Conservation (phyloP, 2,329 filamentous ascomycete species). For the Colletotrichum theobromicola region DNA sequence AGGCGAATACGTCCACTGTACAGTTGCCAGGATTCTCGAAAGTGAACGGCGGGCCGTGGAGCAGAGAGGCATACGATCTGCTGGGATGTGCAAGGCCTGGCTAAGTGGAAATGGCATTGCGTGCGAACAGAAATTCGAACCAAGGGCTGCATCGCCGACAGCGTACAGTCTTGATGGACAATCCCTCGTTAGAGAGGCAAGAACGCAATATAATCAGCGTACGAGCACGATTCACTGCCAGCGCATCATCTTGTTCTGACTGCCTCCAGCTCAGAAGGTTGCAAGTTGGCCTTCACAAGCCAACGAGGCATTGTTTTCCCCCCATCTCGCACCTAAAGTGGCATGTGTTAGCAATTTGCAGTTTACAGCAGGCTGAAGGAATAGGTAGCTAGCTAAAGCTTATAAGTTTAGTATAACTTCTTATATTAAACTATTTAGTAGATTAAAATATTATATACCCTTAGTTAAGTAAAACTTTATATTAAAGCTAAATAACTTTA, state of each 20-base stretch:
- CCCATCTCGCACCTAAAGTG: neutral
- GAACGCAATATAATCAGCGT: neutral
- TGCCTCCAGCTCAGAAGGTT: neutral
- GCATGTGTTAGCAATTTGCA: neutral
- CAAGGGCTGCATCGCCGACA: neutral
- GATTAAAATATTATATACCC: no score
- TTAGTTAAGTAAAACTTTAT: no score
- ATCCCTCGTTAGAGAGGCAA: neutral
- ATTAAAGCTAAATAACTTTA: no score
- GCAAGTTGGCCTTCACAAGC: neutral
- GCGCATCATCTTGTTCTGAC: neutral
- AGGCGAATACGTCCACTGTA: neutral
- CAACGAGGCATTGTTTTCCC: neutral
- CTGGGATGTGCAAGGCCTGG: slow-evolving; percentile 64
- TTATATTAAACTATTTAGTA: no score
- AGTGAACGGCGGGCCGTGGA: slow-evolving; percentile 69
- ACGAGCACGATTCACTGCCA: neutral
- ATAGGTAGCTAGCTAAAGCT: no score
- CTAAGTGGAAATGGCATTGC: neutral
- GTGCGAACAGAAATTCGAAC: neutral
- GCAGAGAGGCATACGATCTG: slow-evolving; percentile 70
- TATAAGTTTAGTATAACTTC: no score
- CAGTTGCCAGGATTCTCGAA: slow-evolving; percentile 50
- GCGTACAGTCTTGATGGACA: neutral
- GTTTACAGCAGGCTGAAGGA: no score